These are phyloP conservation scores for Trichoderma sp. DNA, from an alignment of 2,329 filamentous ascomycete genomes.

Conservation along the genomic window DNA sequence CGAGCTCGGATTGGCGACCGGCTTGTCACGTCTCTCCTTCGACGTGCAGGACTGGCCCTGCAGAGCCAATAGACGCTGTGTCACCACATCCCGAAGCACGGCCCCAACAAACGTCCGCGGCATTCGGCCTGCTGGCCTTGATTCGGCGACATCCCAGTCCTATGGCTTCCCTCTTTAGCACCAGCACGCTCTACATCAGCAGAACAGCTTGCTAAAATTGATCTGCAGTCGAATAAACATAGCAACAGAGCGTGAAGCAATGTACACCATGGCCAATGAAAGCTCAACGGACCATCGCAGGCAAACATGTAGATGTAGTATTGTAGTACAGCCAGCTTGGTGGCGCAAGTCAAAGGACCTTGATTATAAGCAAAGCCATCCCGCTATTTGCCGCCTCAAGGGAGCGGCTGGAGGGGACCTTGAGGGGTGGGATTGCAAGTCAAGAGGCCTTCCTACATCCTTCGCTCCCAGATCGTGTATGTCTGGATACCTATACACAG, in stretches of 20 bases:
- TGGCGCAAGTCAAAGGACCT: background rate
- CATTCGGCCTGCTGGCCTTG: conserved; percentile 16
- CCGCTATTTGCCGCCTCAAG: background rate
- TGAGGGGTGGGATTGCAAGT: background rate
- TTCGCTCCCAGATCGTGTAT: background rate
- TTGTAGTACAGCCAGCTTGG: background rate
- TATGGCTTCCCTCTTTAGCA: conserved; percentile 1
- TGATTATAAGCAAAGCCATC: conserved; percentile 9
- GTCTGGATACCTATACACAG: background rate
- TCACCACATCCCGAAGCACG: conserved; percentile 5
- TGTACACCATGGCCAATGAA: background rate
- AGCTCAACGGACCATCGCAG: background rate
- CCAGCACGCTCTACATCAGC: background rate
- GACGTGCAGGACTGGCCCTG: background rate
- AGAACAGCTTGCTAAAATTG: background rate
- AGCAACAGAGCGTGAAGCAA: background rate
- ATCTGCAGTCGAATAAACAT: background rate
- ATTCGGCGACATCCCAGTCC: conserved; percentile 2
- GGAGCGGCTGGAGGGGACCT: background rate
- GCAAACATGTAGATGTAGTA: background rate
- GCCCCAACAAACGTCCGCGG: conserved; percentile 23
- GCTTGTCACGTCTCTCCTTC: conserved; percentile 7
- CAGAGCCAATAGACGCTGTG: conserved; percentile 7
- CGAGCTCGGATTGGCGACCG: conserved; percentile 6
- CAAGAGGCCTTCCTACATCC: background rate